Conservation (phyloP, 2,329 filamentous ascomycete genomes). For the Ascochyta viciae-villosae region DNA sequence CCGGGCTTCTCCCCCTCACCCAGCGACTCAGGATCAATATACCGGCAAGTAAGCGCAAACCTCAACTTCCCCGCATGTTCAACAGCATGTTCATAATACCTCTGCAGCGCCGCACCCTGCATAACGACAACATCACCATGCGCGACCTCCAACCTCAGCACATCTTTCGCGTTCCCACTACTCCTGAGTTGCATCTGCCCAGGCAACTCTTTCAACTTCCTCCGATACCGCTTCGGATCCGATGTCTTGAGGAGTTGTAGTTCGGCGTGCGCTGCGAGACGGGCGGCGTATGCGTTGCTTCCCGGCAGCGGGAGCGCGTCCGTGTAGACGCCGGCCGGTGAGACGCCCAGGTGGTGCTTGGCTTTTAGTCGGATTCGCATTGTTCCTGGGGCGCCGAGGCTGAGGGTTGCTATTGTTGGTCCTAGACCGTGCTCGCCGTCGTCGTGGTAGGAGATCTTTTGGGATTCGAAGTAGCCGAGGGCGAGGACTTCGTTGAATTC, state of each 20-base stretch:
- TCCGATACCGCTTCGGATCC: conserved; percentile 30
- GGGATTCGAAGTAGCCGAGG: conserved; percentile 67
- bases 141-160: conserved; percentile 58
- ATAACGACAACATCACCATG: conserved; percentile 72
- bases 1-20: conserved; percentile 46
- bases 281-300: conserved; percentile 43
- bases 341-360: conserved; percentile 53
- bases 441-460: conserved; percentile 69
- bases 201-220: conserved; percentile 42
- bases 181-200: conserved; percentile 47
- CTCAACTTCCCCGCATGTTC: conserved; percentile 59
- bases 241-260: conserved; percentile 32
- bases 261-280: conserved; percentile 37
- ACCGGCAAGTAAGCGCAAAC: conserved; percentile 65
- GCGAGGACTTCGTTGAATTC: conserved; percentile 70
- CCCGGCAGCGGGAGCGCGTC: conserved; percentile 39
- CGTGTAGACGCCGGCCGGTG: conserved; percentile 44
- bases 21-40: conserved; percentile 55
- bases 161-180: conserved; percentile 40
- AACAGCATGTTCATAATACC: conserved; percentile 66
- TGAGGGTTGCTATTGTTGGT: conserved; percentile 65
- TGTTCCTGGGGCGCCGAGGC: conserved; percentile 63
- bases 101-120: conserved; percentile 66
- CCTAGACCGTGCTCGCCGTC: conserved; percentile 70
- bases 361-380: conserved; percentile 67